Evolutionary conservation across 352 stramenopile genomes (phyloP).

Genomic region (Pythium aquatile): DNA sequence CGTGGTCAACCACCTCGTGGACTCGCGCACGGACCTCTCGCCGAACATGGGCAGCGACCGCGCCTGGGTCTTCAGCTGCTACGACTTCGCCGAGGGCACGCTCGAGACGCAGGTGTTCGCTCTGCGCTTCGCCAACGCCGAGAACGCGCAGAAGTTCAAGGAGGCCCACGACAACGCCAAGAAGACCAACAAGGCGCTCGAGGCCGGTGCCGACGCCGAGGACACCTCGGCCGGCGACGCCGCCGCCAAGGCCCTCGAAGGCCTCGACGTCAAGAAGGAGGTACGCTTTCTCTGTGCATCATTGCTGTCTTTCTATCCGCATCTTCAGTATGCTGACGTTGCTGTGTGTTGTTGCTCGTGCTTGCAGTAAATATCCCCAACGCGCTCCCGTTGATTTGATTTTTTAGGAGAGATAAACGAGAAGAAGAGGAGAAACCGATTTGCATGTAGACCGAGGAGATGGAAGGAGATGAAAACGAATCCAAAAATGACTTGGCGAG

Average conservation of each 20-base stretch:
- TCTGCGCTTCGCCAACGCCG: slow-evolving; percentile 94
- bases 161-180: slow-evolving; percentile 93
- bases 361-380: slow-evolving; percentile 21
- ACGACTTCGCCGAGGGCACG: slow-evolving; percentile 96
- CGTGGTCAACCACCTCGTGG: slow-evolving; percentile 96
- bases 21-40: slow-evolving; percentile 94
- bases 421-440: slow-evolving; percentile 16
- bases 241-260: slow-evolving; percentile 89
- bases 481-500: slow-evolving; percentile 21
- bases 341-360: background rate
- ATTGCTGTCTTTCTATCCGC: too few relatives aligned
- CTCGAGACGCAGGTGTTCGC: slow-evolving; percentile 90
- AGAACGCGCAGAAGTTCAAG: slow-evolving; percentile 97
- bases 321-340: background rate
- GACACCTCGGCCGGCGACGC: slow-evolving; percentile 92
- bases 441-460: slow-evolving; percentile 24
- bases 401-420: slow-evolving; percentile 31
- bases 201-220: slow-evolving; percentile 90
- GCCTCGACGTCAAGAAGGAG: slow-evolving; percentile 91
- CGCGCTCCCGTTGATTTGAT: slow-evolving; percentile 30
- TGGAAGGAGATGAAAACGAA: slow-evolving; percentile 25
- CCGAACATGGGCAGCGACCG: slow-evolving; percentile 96
- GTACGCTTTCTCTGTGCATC: slow-evolving; percentile 26
- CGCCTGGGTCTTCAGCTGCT: slow-evolving; percentile 98
- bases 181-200: slow-evolving; percentile 92